Evolutionary conservation across 2,329 filamentous ascomycete genomes (phyloP), one percentile per base, ranked within the genome.

Genomic region (Cryphonectria nitschkei): DNA sequence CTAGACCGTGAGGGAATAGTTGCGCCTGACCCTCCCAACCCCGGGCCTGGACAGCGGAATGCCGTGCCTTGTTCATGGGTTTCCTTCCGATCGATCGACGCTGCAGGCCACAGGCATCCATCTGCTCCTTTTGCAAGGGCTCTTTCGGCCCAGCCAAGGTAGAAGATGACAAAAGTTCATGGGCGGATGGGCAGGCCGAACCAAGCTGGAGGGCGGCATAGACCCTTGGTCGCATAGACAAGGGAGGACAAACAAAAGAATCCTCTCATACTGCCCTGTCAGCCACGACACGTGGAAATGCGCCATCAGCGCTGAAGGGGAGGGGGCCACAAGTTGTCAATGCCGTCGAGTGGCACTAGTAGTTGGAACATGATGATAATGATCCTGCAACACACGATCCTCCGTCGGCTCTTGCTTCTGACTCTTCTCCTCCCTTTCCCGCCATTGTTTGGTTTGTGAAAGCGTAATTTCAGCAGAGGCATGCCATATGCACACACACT

Each of bases 101-200:
- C 16, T 46, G 63, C 26, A n/a, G 63, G 63, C 16, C 29, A 43
- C 41, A 65, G 7, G 61, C 19, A 50, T 26, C 26, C 16, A 13
- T 65, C 63, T 61, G 58, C 58, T 61, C 34, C 34, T 39, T 11
- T 9, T 4, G 58, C 58, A 61, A 52, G 41, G 43, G 63, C 43
- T 52, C 29, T 65, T 52, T 65, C 41, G 37, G 63, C 63, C 46
- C 39, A 9, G 26, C 34, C 8, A 50, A 41, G 62, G 41, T 65
- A 4, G n/a, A 26, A 65, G 62, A 50, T 43, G 29, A 29, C 29
- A 65, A 2, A 16, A n/a, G n/a, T 14, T 26, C 26, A 19, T 7
- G 13, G 41, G 62, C 41, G 37, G 14, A 46, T 29, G 39, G 22
- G 29, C 16, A 46, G 46, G 11, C 46, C 41, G 39, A 19, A 29